Evolutionary conservation across 768 basidiomycete genomes (phyloP).

Genomic region (Auriscalpium orientale): DNA sequence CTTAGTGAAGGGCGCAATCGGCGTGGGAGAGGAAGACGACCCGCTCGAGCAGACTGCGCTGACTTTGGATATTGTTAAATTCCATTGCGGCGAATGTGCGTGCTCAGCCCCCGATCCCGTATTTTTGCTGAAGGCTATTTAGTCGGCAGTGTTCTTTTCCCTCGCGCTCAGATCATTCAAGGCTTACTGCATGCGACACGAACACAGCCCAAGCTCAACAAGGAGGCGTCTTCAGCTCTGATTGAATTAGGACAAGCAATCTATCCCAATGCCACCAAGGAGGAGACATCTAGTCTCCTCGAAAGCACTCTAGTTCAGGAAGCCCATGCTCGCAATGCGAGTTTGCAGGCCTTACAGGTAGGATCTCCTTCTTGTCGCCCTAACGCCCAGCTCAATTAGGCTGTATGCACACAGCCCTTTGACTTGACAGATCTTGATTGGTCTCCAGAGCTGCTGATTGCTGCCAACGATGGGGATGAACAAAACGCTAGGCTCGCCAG

Average conservation of each 20-base stretch:
- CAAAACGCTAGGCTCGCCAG: slow-evolving; percentile 79
- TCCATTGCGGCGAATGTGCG: slow-evolving; percentile 70
- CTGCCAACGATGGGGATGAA: slow-evolving; percentile 82
- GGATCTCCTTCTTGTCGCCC: not conserved
- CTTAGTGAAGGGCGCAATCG: slow-evolving; percentile 60
- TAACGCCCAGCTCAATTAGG: not conserved
- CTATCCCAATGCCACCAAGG: slow-evolving; percentile 47
- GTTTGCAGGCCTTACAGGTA: slow-evolving; percentile 87
- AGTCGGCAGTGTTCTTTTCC: slow-evolving; percentile 72
- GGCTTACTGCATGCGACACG: slow-evolving; percentile 67
- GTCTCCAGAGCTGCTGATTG: slow-evolving; percentile 83
- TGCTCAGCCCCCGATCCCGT: slow-evolving; percentile 3
- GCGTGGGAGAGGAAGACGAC: slow-evolving; percentile 60
- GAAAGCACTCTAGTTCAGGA: slow-evolving; percentile 78
- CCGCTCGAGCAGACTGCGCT: slow-evolving; percentile 77
- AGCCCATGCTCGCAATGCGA: slow-evolving; percentile 78
- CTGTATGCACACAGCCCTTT: slow-evolving; percentile 52
- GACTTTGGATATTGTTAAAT: slow-evolving; percentile 57
- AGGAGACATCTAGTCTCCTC: slow-evolving; percentile 62
- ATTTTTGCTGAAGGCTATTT: not conserved
- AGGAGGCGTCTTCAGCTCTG: slow-evolving; percentile 76
- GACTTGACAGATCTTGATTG: slow-evolving; percentile 94
- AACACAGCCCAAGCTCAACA: slow-evolving; percentile 72
- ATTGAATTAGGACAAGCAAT: slow-evolving; percentile 79
- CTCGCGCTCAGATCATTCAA: slow-evolving; percentile 61